Evolutionary conservation across 768 basidiomycete species (phyloP).

Genomic region (Mycena rosella): DNA sequence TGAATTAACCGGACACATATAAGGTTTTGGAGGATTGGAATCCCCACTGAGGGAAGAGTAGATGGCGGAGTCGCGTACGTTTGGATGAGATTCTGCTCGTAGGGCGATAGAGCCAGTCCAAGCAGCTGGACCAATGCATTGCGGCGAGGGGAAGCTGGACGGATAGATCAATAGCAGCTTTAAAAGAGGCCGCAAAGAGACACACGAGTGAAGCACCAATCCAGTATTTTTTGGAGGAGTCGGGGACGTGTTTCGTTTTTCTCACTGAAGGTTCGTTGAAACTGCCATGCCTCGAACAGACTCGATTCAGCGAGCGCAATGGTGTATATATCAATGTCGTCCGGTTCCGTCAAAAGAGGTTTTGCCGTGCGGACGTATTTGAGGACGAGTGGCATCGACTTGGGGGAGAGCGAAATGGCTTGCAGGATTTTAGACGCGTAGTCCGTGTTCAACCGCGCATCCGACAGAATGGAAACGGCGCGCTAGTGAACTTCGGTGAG

Average conservation of each 20-base stretch:
- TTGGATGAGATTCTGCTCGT: conserved; percentile 72
- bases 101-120: conserved; percentile 72
- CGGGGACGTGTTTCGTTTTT: conserved; percentile 63
- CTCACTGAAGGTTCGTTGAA: conserved; percentile 79
- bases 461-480: conserved; percentile 80
- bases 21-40: conserved; percentile 80
- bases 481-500: conserved; percentile 55
- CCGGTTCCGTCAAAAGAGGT: conserved; percentile 75
- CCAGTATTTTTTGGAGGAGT: conserved; percentile 69
- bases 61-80: conserved; percentile 68
- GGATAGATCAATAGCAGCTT: background rate
- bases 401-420: conserved; percentile 65
- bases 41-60: conserved; percentile 58
- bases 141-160: conserved; percentile 58
- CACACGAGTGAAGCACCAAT: conserved; percentile 80
- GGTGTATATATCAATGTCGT: conserved; percentile 78
- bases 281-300: conserved; percentile 81
- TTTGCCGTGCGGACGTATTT: conserved; percentile 83
- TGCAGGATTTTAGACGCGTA: conserved; percentile 84
- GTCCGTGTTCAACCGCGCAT: conserved; percentile 80
- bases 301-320: conserved; percentile 75
- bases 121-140: conserved; percentile 72
- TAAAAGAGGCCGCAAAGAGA: conserved; percentile 33
- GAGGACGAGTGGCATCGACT: conserved; percentile 70
- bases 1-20: conserved; percentile 83